Conservation (phyloP, 805 yeast genomes). For the Yarrowia sp. region DNA sequence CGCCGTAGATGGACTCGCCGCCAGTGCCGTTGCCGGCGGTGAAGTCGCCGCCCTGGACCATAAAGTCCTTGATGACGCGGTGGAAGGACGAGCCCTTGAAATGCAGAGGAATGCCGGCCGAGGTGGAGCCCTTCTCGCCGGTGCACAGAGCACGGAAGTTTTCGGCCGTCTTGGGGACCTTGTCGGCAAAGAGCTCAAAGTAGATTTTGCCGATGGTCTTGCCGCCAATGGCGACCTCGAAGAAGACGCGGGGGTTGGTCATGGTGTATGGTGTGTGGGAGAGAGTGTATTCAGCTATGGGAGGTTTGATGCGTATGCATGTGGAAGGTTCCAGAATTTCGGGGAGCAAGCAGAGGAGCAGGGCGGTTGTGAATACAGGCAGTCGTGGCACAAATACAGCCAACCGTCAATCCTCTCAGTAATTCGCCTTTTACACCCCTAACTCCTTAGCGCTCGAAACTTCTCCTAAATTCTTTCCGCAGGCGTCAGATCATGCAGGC, state of each 20-base stretch:
- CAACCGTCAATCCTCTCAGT: too few relatives aligned
- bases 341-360: too few relatives aligned
- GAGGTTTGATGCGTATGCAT: neutral
- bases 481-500: too few relatives aligned
- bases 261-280: neutral
- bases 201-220: slow-evolving; percentile 70
- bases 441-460: too few relatives aligned
- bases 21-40: slow-evolving; percentile 72
- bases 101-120: slow-evolving; percentile 60
- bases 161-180: slow-evolving; percentile 85
- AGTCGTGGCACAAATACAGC: too few relatives aligned
- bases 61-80: slow-evolving; percentile 78
- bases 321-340: slow-evolving; percentile 1
- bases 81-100: slow-evolving; percentile 91
- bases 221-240: slow-evolving; percentile 76
- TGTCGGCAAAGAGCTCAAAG: slow-evolving; percentile 58
- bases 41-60: slow-evolving; percentile 96
- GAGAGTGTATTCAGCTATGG: neutral
- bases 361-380: too few relatives aligned
- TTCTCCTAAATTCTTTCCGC: too few relatives aligned
- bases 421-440: too few relatives aligned
- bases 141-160: slow-evolving; percentile 86
- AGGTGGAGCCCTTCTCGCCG: slow-evolving; percentile 74
- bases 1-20: slow-evolving; percentile 80
- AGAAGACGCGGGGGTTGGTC: slow-evolving; percentile 54